A percentile compares a stretch with the other conserved stretches of the same genome.
Conservation (phyloP, 1,284 basidiomycete genomes). For the Tilletia caries region DNA sequence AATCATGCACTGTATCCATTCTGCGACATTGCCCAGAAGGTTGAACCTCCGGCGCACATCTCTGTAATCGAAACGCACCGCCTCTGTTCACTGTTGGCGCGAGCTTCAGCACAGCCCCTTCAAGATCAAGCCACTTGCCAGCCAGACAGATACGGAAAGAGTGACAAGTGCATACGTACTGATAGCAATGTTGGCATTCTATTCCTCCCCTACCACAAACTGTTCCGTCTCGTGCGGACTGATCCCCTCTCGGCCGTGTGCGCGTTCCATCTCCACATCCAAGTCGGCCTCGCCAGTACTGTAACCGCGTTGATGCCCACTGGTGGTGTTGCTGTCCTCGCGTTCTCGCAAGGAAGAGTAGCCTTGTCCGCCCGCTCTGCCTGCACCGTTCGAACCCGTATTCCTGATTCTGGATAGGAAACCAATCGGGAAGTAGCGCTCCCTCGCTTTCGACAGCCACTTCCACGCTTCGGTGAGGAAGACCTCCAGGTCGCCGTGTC, state of each 20-base stretch:
- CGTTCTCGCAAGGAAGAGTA: neutral
- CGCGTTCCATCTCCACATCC: slow-evolving; percentile 13
- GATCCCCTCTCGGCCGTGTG: slow-evolving; percentile 14
- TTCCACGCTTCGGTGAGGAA: slow-evolving; percentile 29
- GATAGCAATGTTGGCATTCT: slow-evolving; percentile 3
- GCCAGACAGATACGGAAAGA: no score
- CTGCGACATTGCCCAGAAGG: neutral
- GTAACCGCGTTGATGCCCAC: neutral
- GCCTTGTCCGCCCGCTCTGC: neutral
- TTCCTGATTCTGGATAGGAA: neutral
- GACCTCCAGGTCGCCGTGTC: slow-evolving; percentile 35
- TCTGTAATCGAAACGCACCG: neutral
- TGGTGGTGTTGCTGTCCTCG: neutral
- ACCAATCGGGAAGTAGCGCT: neutral
- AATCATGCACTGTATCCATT: slow-evolving; percentile 3
- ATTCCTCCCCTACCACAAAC: slow-evolving; percentile 35
- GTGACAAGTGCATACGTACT: no score
- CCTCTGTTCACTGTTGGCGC: no score
- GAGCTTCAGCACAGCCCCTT: no score
- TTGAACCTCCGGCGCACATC: neutral
- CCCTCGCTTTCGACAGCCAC: neutral
- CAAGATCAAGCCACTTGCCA: no score
- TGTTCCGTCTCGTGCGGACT: slow-evolving; percentile 22
- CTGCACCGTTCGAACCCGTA: neutral
- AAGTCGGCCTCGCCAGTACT: neutral